Evolutionary conservation across 2,329 filamentous ascomycete genomes (phyloP).

Genomic region (Trichophyton rubrum): DNA sequence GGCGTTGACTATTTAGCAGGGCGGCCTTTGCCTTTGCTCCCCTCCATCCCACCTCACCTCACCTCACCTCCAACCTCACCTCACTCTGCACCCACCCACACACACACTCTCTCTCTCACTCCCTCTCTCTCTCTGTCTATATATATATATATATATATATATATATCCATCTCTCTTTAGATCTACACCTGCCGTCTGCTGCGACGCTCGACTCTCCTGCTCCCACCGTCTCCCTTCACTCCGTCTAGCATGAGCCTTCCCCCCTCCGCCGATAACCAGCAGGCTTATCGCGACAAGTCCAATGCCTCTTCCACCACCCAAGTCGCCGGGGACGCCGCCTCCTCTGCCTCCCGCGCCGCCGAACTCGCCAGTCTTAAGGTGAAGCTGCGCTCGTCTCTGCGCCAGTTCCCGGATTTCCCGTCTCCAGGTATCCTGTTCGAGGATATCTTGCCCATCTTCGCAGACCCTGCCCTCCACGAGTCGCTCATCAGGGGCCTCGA

Average conservation of each 20-base stretch:
- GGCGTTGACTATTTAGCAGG: background rate
- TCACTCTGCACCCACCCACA: background rate
- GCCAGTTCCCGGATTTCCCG: constrained; percentile 85
- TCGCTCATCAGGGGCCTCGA: constrained; percentile 73
- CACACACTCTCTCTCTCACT: constrained; percentile 7
- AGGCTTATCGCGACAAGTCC: constrained; percentile 17
- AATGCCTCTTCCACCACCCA: constrained; percentile 30
- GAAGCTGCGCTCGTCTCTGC: constrained; percentile 59
- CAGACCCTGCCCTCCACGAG: constrained; percentile 59
- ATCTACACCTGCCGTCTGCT: constrained; percentile 10
- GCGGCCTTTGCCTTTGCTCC: background rate
- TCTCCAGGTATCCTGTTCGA: constrained; percentile 88
- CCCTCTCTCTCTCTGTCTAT: constrained; percentile 9
- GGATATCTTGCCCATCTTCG: constrained; percentile 95
- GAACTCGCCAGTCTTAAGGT: constrained; percentile 53
- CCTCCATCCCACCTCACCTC: background rate
- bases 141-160: constrained; percentile 3
- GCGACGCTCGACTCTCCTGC: background rate
- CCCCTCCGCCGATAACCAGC: constrained; percentile 18
- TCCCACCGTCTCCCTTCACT: constrained; percentile 7
- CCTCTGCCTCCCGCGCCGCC: constrained; percentile 35
- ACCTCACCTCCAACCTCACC: constrained; percentile 4
- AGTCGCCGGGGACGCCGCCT: constrained; percentile 32
- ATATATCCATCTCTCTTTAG: constrained; percentile 11
- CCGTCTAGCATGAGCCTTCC: constrained; percentile 27